Base-by-base conservation (phyloP, 1,284 basidiomycete species). In the Dichomitus squalens region DNA sequence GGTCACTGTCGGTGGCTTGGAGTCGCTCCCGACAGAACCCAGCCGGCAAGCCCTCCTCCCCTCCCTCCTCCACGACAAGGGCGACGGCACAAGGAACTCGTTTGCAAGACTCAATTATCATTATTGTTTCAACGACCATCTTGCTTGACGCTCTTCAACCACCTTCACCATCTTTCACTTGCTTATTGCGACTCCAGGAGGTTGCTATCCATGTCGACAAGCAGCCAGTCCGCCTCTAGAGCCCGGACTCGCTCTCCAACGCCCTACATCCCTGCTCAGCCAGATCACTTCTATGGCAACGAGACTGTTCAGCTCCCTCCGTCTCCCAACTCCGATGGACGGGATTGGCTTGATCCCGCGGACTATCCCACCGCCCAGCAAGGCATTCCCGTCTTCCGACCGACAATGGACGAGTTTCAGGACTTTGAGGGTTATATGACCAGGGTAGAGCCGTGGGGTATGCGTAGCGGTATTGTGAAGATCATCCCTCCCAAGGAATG, bases 301-400 rank as follows among this genome's bases (percentile, higher is more conserved):
- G 80, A 84, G 27, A 76, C 78, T 41, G 71, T 77, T 2, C 80
- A 83, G 1, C 68, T 83, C 0, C 80, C 80, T 1, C 81, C 79
- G 4, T 86, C 86, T 6, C 84, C 86, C 9, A 70, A 78, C 62
- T 84, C 84, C 2, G 79, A 83, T 60, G 84, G 82, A 41, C 79
- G 81, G 60, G 76, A 78, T 40, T 90, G 85, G 82, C 77, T 91
- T 49, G 84, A 83, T 70, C 94, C 93, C 14, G 82, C 84, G 44
- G 92, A 95, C 69, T 94, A 96, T 76, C 90, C 87, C 11, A 71
- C 86, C n/a, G 92, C 92, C 0, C 81, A 86, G 66, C 86, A 92
- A 52, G 95, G 95, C 39, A 95, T 97, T 47, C 95, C 95, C 14
- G 92, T 98, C 14, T 98, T 98, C 81, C 90, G 87, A 69, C 95